Percentiles rank a stretch among this genome's conserved stretches.
These are phyloP conservation scores for Pilasporangium apinafurcum DNA, from an alignment of 352 stramenopile species.

Conservation along the genomic window DNA sequence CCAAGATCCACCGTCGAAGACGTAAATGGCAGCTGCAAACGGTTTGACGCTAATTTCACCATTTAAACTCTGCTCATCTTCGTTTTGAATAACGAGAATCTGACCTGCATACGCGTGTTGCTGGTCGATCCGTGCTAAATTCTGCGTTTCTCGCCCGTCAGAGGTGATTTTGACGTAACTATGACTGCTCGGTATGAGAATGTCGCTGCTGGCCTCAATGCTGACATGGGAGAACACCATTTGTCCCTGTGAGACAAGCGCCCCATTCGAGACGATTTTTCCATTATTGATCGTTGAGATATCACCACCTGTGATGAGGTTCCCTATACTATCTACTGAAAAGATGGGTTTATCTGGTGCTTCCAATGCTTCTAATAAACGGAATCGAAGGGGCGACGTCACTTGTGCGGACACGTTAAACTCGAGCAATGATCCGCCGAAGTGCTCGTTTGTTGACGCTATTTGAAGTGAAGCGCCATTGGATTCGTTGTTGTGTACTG, in stretches of 20 bases:
- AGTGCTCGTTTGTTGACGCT: constrained; percentile 35
- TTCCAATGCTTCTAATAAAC: constrained; percentile 36
- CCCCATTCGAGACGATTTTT: constrained; percentile 37
- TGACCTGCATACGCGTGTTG: constrained; percentile 40
- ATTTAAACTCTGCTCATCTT: constrained; percentile 44
- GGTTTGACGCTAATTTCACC: constrained; percentile 49
- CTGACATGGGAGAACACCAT: constrained; percentile 39
- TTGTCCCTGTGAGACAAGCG: constrained; percentile 46
- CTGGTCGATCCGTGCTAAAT: constrained; percentile 33
- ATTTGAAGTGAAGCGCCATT: constrained; percentile 43
- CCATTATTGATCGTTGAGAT: constrained; percentile 34
- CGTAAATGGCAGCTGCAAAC: constrained; percentile 42
- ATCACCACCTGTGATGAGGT: constrained; percentile 39
- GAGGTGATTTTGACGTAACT: constrained; percentile 66
- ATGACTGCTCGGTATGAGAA: constrained; percentile 49
- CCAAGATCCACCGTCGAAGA: constrained; percentile 63
- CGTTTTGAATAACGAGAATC: constrained; percentile 70
- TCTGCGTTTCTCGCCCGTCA: constrained; percentile 28
- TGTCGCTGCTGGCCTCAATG: constrained; percentile 21
- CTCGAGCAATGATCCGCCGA: constrained; percentile 41
- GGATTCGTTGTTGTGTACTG: constrained; percentile 27
- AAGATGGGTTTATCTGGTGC: constrained; percentile 12
- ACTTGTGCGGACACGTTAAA: constrained; percentile 30
- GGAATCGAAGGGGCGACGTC: constrained; percentile 22
- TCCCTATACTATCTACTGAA: constrained; percentile 39